Evolutionary conservation across 768 basidiomycete genomes (phyloP), one percentile per base, ranked within the genome.

Genomic region (Tylopilus sp.): DNA sequence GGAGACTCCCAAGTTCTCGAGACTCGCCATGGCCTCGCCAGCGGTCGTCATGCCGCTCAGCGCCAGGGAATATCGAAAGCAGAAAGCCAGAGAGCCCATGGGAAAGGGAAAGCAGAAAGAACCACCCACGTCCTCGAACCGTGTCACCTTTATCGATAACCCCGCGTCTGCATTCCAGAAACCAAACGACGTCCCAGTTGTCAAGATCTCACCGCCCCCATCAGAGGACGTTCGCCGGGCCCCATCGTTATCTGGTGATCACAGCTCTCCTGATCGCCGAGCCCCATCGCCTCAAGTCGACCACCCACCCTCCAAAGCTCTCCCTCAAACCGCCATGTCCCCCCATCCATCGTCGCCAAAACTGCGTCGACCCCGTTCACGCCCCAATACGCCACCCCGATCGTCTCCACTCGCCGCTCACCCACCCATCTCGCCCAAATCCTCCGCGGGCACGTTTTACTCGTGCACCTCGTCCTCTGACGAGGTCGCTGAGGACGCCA

Each of bases 1-100:
- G n/a, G 5, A 15, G 39, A 62, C 58, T 1, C 67, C 67, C 12
- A 70, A 56, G 44, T 70, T 68, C 43, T 68, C 67, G 1, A 59
- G 68, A 40, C 62, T 66, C 17, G 28, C 66, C 23, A 57, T 69
- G 52, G 62, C 65, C 13, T 60, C 59, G 4, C 56, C 69, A 7
- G 48, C 58, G 2, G 60, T 68, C 25, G 62, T 68, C 31, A 68
- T 68, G 67, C 67, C 67, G 0, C 55, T 68, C 38, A 70, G 60
- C 6, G 68, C 61, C 0, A 61, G 33, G 12, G 62, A 68, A n/a
- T 68, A 59, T 28, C 59, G 58, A 33, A 68, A 59, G 21, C 57
- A 41, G 48, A 66, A 59, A 6, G 35, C 58, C 12, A 55, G 15
- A 38, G 57, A 22, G 35, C 28, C 47, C 0, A 6, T 33, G 18